Conservation (phyloP, 1,284 basidiomycete species). For the Marasmius fiardii region DNA sequence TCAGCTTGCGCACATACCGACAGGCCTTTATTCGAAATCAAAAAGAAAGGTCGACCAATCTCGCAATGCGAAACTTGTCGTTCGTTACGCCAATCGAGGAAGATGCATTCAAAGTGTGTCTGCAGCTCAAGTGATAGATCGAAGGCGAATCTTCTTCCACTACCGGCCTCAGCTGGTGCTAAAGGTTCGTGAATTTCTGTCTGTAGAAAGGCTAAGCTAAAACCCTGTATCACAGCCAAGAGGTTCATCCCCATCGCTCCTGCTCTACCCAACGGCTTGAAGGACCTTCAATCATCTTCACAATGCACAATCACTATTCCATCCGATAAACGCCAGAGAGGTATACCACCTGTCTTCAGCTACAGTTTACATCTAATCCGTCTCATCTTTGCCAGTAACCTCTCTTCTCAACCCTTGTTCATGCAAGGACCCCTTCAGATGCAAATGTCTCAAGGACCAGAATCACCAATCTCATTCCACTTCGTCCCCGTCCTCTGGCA, state of each 20-base stretch:
- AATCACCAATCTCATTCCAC: conserved; percentile 19
- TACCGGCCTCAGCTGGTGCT: conserved; percentile 36
- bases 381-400: conserved; percentile 39
- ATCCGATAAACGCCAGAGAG: conserved; percentile 49
- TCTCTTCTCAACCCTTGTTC: conserved; percentile 60
- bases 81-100: conserved; percentile 69
- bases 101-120: conserved; percentile 71
- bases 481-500: conserved; percentile 18
- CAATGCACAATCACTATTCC: conserved; percentile 20
- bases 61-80: conserved; percentile 82
- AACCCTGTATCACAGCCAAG: conserved; percentile 36
- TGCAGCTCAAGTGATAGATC: conserved; percentile 46
- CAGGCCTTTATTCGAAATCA: conserved; percentile 80
- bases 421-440: conserved; percentile 54
- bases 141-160: conserved; percentile 26
- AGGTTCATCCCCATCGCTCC: conserved; percentile 58
- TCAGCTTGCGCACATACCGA: conserved; percentile 80
- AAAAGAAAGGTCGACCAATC: conserved; percentile 82
- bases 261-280: conserved; percentile 62
- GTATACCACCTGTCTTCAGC: conserved; percentile 28
- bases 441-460: conserved; percentile 46
- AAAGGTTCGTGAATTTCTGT: conserved; percentile 43
- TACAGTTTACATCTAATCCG: not conserved
- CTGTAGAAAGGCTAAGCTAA: not conserved
- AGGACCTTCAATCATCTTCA: conserved; percentile 34